Evolutionary conservation across 1,139 yeast genomes (phyloP).

Genomic region (Yamadazyma taylorii): DNA sequence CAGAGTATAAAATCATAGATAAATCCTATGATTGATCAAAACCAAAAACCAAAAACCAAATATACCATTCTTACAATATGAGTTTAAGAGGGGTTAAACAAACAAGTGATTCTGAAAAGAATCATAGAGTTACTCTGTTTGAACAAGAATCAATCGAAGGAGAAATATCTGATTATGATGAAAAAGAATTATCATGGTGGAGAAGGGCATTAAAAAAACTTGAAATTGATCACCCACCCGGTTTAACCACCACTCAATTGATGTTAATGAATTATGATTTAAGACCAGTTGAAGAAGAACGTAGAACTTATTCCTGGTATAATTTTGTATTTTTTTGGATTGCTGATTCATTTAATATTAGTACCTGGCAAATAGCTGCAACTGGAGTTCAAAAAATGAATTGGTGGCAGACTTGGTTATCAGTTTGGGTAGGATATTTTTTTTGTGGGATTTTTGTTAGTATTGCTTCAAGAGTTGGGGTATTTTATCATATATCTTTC

Average conservation of each 20-base stretch:
- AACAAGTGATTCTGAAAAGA: background rate
- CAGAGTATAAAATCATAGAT: background rate
- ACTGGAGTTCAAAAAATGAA: slow-evolving; percentile 69
- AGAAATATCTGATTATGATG: slow-evolving; percentile 16
- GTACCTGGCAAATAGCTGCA: slow-evolving; percentile 89
- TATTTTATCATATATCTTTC: slow-evolving; percentile 73
- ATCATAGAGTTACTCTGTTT: background rate
- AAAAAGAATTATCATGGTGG: slow-evolving; percentile 16
- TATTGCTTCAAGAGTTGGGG: slow-evolving; percentile 67
- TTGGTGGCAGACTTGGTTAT: slow-evolving; percentile 90
- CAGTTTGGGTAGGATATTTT: slow-evolving; percentile 75
- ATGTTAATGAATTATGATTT: slow-evolving; percentile 72
- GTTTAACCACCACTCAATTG: slow-evolving; percentile 48
- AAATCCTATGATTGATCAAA: background rate
- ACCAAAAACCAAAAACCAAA: background rate
- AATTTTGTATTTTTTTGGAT: slow-evolving; percentile 80
- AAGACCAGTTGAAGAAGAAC: slow-evolving; percentile 66
- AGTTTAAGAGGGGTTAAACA: background rate
- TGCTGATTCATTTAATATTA: slow-evolving; percentile 84
- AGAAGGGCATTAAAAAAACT: slow-evolving; percentile 15
- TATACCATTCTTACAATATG: background rate
- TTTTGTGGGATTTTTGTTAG: slow-evolving; percentile 63
- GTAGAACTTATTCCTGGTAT: slow-evolving; percentile 81
- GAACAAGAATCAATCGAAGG: slow-evolving; percentile 11
- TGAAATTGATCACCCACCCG: slow-evolving; percentile 31